Base-by-base conservation (phyloP, 1,139 yeast genomes). In the Entelexis sorbosivorans region DNA sequence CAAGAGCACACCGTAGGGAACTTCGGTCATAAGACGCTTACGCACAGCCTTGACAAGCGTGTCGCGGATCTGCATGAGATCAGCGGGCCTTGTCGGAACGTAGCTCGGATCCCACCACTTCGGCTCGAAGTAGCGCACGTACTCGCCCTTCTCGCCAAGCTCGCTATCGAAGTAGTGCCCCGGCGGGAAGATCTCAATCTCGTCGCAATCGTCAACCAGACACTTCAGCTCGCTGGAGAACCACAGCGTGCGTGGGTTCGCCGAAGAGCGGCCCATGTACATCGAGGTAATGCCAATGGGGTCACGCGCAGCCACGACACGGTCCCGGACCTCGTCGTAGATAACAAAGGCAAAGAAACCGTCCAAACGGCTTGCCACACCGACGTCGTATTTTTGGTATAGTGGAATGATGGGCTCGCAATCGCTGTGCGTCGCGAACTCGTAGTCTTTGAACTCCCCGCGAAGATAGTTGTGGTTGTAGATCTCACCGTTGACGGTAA, bases 1-100 rank as follows among this genome's bases (percentile, higher is more conserved):
- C 61, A 91, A 75, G 62, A 91, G 74, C 44, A 91, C 98, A 73
- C 98, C 98, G 70, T 87, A 86, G 49, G 98, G 97, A 56, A 91
- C 98, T 73, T 91, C 98, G 52, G 97, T 93, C 98, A 91, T 91
- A 65, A 91, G 78, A 76, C 98, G 82, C 83, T 91, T 93, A 76
- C 97, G 84, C 52, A 91, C 98, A 49, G 98, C 91, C 73, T 83
- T 74, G 70, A 91, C 98, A 65, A 91, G 77, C 48, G 85, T 69
- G 64, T 81, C 84, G 69, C 96, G 82, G 57, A 91, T 77, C 55
- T 72, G 64, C 62, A 69, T 78, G 66, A 73, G 79, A 67, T 89
- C 95, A 46, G 82, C 86, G 50, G 80, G 84, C 55, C 76, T 75
- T 44, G 82, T 68, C 59, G 98, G 96, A 57, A 84, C 74, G 66